A percentile compares a stretch with the other conserved stretches of the same genome.
Conservation (phyloP, 805 yeast species). For the Ogataea allantospora region DNA sequence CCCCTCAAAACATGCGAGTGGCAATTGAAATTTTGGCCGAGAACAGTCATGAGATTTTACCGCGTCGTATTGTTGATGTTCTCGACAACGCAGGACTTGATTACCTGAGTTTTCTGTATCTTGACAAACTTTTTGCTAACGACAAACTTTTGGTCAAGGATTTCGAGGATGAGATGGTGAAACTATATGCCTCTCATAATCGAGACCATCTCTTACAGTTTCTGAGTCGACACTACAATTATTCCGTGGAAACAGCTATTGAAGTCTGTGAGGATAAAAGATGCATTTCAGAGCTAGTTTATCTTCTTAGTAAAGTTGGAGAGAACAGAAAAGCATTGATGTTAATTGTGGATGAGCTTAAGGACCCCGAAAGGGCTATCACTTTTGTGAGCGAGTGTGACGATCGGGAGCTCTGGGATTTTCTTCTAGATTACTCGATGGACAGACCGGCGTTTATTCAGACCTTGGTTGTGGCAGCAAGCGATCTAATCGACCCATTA, state of each 20-base stretch:
- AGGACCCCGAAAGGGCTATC: conserved; percentile 80
- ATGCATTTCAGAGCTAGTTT: conserved; percentile 71
- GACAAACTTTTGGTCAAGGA: conserved; percentile 56
- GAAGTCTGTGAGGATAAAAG: conserved; percentile 53
- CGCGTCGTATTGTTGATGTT: conserved; percentile 47
- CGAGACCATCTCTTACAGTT: conserved; percentile 55
- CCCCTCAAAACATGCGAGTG: conserved; percentile 38
- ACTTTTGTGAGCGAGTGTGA: conserved; percentile 66
- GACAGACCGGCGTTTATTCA: conserved; percentile 73
- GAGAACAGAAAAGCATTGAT: conserved; percentile 71
- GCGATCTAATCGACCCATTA: conserved; percentile 65
- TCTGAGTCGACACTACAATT: conserved; percentile 57
- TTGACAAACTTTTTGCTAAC: conserved; percentile 53
- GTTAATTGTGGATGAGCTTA: conserved; percentile 70
- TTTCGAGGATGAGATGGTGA: conserved; percentile 67
- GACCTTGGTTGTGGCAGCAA: conserved; percentile 67
- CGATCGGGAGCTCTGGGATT: conserved; percentile 79
- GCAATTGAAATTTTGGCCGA: conserved; percentile 57
- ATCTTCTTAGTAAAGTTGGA: conserved; percentile 78
- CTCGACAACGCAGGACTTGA: conserved; percentile 44
- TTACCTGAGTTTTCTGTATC: conserved; percentile 59
- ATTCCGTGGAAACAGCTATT: conserved; percentile 71
- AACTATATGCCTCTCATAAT: conserved; percentile 63
- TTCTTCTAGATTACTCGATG: conserved; percentile 67
- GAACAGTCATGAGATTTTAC: conserved; percentile 62